Percentiles rank a stretch among this genome's conserved stretches.
Conservation (phyloP, 352 stramenopile species). For the Thraustotheca clavata region DNA sequence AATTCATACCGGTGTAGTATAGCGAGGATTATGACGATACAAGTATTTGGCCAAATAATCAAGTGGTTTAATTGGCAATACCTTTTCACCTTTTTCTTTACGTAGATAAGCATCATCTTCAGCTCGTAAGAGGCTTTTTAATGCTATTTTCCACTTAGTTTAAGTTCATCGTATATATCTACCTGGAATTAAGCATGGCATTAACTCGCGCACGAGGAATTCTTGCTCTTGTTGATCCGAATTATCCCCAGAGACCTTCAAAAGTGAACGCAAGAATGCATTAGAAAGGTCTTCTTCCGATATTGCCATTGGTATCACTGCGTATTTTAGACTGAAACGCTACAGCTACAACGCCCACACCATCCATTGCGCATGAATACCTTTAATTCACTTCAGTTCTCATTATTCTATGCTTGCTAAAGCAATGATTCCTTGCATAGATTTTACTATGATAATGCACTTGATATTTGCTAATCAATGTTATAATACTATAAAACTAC, state of each 20-base stretch:
- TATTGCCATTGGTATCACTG: not conserved
- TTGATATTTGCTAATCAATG: no score
- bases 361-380: no score
- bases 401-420: no score
- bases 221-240: slow-evolving; percentile 11
- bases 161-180: not conserved
- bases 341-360: no score
- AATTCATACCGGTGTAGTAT: slow-evolving; percentile 37
- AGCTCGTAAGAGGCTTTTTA: slow-evolving; percentile 19
- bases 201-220: slow-evolving; percentile 4
- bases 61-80: slow-evolving; percentile 38
- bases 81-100: slow-evolving; percentile 32
- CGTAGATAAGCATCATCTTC: slow-evolving; percentile 32
- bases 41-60: slow-evolving; percentile 62
- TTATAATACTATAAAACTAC: no score
- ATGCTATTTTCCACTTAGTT: not conserved
- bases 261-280: slow-evolving; percentile 12
- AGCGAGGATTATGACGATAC: slow-evolving; percentile 51
- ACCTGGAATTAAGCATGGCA: slow-evolving; percentile 19
- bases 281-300: not conserved
- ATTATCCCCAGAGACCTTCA: not conserved
- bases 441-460: no score
- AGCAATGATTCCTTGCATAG: no score
- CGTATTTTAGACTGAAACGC: no score
- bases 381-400: no score